Base-by-base conservation (phyloP, 2,329 filamentous ascomycete species). In the Grosmannia clavigera region DNA sequence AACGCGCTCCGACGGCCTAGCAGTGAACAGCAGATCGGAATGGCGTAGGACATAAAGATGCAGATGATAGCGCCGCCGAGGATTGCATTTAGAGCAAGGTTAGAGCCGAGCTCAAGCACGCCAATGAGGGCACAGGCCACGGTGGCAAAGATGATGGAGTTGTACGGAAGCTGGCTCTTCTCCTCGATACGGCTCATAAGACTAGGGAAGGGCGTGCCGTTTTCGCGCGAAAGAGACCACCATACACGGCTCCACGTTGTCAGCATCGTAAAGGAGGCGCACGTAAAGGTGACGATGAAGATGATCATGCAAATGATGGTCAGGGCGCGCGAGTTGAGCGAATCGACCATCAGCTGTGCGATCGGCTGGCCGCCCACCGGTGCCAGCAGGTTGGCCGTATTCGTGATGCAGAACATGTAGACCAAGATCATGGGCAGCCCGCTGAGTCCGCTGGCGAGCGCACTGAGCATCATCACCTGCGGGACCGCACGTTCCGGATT, bases 381-480 rank as follows among this genome's bases (percentile, higher is more conserved):
- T 2, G 27, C 11, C 3, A 61, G 38, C 19, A 61, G 53, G 25
- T 38, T 55, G 29, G 53, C 58, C 19, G 54, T 7, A 50, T 61
- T 52, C 7, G 50, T 54, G 58, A 59, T 61, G 60, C 57, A 57
- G n/a, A 61, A 61, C 46, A 59, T 53, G 31, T 35, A 57, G 48
- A 59, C 57, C 2, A 61, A n/a, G 29, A 59, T 59, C 46, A 59
- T 59, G 25, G 48, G 43, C 3, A 59, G 4, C 10, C 53, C 57
- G 10, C 22, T 31, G 14, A 61, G 4, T 1, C 27, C 27, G 27
- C 60, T 53, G 16, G 38, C 12, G 0, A 55, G 3, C 3, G 46
- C 58, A 25, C 46, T 55, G 16, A 25, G n/a, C 3, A 57, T 19
- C 57, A 61, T 57, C 16, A 61, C 54, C 33, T 53, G 54, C 2